Evolutionary conservation across 2,329 filamentous ascomycete genomes (phyloP).

Genomic region (Sclerotinia glacialis): DNA sequence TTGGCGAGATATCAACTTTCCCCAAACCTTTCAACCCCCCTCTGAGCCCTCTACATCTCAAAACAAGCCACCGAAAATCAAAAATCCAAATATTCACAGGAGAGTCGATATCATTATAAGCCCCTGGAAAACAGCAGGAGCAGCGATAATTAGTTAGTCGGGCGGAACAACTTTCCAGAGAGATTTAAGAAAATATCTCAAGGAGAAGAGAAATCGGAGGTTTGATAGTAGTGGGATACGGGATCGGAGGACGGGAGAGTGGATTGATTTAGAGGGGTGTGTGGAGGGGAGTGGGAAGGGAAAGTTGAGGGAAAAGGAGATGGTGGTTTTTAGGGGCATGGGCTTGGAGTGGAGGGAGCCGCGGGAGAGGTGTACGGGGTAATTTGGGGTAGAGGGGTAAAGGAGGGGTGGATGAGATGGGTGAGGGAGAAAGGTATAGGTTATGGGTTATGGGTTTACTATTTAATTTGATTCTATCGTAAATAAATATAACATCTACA

Average conservation of each 20-base stretch:
- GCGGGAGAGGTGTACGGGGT: constrained; percentile 55
- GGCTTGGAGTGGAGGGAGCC: constrained; percentile 65
- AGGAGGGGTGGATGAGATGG: background rate
- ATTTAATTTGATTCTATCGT: background rate
- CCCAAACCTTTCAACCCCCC: constrained; percentile 40
- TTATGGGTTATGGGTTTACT: too few relatives aligned
- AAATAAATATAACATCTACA: too few relatives aligned
- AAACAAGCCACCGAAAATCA: constrained; percentile 35
- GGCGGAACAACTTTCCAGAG: constrained; percentile 87
- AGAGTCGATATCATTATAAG: constrained; percentile 89
- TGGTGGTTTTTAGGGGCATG: constrained; percentile 73
- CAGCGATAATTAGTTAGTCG: constrained; percentile 83
- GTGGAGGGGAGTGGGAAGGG: constrained; percentile 45
- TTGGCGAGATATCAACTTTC: constrained; percentile 70
- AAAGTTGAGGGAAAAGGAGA: constrained; percentile 63
- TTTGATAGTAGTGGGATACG: constrained; percentile 91
- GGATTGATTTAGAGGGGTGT: constrained; percentile 58
- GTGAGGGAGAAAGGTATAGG: background rate
- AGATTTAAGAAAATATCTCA: constrained; percentile 78
- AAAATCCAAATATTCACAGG: constrained; percentile 73
- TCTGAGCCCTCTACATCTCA: constrained; percentile 21
- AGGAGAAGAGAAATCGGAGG: constrained; percentile 68
- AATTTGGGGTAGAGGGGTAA: background rate
- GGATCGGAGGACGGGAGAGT: constrained; percentile 65
- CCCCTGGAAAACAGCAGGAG: constrained; percentile 85